A percentile compares a stretch with the other conserved stretches of the same genome.
phyloP scores from a whole-genome alignment of 2,329 filamentous ascomycete species.

The Neonectria ditissima region DNA sequence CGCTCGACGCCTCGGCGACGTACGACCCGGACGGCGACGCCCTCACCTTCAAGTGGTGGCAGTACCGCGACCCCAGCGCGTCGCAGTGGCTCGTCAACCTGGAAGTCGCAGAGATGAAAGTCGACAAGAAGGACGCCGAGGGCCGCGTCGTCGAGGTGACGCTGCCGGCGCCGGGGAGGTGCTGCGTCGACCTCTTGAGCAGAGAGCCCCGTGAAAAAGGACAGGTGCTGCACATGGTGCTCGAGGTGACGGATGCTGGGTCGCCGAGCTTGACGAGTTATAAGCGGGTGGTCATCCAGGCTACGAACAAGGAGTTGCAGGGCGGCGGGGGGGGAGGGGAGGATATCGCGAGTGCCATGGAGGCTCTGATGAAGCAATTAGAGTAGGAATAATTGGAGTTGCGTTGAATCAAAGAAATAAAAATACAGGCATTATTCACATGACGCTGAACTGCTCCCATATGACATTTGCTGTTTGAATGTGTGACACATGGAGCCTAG shows the following conservation, averaged over 20 bases:
- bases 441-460: background rate
- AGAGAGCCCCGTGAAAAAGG: slow-evolving; percentile 53
- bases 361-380: slow-evolving; percentile 10
- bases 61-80: slow-evolving; percentile 55
- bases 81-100: slow-evolving; percentile 56
- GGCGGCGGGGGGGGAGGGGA: slow-evolving; percentile 33
- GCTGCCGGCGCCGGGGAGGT: slow-evolving; percentile 55
- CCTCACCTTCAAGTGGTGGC: slow-evolving; percentile 62
- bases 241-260: slow-evolving; percentile 61
- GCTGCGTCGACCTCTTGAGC: slow-evolving; percentile 47
- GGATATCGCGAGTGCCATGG: slow-evolving; percentile 30
- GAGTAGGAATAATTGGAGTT: background rate
- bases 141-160: slow-evolving; percentile 49
- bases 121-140: slow-evolving; percentile 35
- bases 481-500: too few relatives aligned
- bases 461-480: background rate
- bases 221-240: slow-evolving; percentile 60
- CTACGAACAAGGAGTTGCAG: slow-evolving; percentile 46
- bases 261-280: slow-evolving; percentile 59
- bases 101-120: slow-evolving; percentile 50
- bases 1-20: slow-evolving; percentile 57
- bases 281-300: slow-evolving; percentile 55
- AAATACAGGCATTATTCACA: background rate
- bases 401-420: background rate
- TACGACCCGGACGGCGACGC: slow-evolving; percentile 60